A percentile compares a stretch with the other conserved stretches of the same genome.
Conservation (phyloP, 495 filamentous ascomycete species). For the Xylaria telfairii region DNA sequence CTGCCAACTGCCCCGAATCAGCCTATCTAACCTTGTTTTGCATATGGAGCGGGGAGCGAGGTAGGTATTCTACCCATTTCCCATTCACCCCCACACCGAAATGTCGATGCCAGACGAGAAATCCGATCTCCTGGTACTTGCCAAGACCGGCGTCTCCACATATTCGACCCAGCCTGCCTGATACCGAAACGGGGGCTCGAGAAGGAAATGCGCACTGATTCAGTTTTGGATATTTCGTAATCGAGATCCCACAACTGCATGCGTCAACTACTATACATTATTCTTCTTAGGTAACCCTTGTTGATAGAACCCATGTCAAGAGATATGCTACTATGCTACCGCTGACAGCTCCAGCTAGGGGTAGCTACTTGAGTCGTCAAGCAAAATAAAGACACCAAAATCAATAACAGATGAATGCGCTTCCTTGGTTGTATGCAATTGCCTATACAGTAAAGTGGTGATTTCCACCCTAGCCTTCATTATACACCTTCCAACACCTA, state of each 20-base stretch:
- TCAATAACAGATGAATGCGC: neutral
- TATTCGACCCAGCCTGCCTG: neutral
- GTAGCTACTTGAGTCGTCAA: neutral
- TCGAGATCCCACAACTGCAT: neutral
- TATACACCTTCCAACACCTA: neutral
- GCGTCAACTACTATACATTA: neutral
- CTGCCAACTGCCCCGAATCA: neutral
- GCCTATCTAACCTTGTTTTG: neutral
- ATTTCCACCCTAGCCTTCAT: conserved; percentile 4
- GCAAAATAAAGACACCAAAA: neutral
- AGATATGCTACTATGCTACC: neutral
- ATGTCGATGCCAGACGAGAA: conserved; percentile 6
- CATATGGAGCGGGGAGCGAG: neutral
- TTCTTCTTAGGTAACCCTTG: neutral
- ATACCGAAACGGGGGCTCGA: too few relatives aligned
- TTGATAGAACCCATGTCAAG: neutral
- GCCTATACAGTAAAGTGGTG: neutral
- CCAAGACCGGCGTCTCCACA: neutral
- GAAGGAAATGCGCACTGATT: too few relatives aligned
- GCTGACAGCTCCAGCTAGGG: neutral
- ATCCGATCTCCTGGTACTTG: neutral
- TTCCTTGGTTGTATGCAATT: neutral
- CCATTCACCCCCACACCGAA: neutral
- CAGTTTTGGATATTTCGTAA: neutral
- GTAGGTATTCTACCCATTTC: conserved; percentile 8